A percentile compares a stretch with the other conserved stretches of the same genome.
Conservation (phyloP, 2,329 filamentous ascomycete species). For the Calonectria fujianensis region DNA sequence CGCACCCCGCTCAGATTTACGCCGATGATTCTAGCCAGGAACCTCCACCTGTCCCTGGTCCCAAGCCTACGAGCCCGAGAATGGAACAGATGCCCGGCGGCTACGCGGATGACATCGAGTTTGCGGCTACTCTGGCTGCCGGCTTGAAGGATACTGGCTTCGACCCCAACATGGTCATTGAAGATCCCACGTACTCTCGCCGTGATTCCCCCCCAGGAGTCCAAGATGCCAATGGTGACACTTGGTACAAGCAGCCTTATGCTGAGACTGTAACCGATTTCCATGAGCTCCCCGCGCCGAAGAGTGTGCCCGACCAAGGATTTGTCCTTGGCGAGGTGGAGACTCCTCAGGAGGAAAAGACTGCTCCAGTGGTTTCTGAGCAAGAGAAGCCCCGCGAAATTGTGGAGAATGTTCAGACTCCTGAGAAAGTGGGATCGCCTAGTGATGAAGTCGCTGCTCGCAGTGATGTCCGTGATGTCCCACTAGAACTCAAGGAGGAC, state of each 20-base stretch:
- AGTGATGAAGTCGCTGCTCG: constrained; percentile 47
- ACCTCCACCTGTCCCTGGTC: constrained; percentile 71
- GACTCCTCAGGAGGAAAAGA: constrained; percentile 60
- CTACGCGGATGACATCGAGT: constrained; percentile 81
- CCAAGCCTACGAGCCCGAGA: constrained; percentile 72
- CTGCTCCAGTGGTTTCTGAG: constrained; percentile 46
- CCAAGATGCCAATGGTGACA: constrained; percentile 65
- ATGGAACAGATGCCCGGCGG: constrained; percentile 75
- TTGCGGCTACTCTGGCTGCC: constrained; percentile 81
- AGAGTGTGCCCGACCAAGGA: constrained; percentile 60
- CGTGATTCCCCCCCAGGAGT: constrained; percentile 79
- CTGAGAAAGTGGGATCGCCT: constrained; percentile 37
- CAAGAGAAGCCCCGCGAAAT: constrained; percentile 30
- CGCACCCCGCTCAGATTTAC: constrained; percentile 50
- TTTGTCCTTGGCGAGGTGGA: constrained; percentile 70
- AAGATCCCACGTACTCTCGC: constrained; percentile 77
- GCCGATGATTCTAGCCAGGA: constrained; percentile 64
- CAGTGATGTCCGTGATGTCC: constrained; percentile 52
- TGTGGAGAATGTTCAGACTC: background rate
- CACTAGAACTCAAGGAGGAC: constrained; percentile 54
- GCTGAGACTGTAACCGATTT: constrained; percentile 69
- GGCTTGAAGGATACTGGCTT: constrained; percentile 82
- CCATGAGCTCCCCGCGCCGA: constrained; percentile 55
- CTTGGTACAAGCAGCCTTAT: constrained; percentile 70
- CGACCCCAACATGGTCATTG: constrained; percentile 81